Evolutionary conservation across 805 yeast species (phyloP), one percentile per base, ranked within the genome.

Genomic region (Ogataea wickerhamii): DNA sequence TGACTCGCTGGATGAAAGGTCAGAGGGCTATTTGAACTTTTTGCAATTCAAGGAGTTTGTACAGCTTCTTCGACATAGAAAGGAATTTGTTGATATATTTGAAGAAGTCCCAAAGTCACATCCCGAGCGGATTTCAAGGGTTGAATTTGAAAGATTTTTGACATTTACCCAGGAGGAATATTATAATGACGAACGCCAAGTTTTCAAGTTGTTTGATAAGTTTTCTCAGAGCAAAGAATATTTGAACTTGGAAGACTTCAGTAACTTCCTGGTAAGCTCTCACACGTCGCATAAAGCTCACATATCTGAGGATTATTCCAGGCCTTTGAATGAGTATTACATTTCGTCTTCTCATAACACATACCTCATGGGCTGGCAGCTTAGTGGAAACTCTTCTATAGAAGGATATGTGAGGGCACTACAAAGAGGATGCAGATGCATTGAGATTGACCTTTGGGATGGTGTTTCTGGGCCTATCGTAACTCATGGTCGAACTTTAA

Each of bases 391-490:
- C 3, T 82, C 96, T 0, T 87, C 97, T 0, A 78, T 87, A 2
- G 97, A 91, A 54, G 94, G 94, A 0, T 93, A 93, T 50, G 79
- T 87, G 13, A 75, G 83, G 35, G 93, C 87, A 0, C 64, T 93
- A 34, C 96, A 88, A 56, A 74, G 88, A 38, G 98, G 98, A 1
- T 93, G 98, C 52, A 70, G 96, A 31, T 89, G 96, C 45, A 70
- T 93, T n/a, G 99, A 93, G 55, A 78, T 93, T 28, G 99, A 93
- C 60, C 70, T 93, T 16, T 93, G 98, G 98, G 96, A 91, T 64
- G 85, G 63, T 4, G 61, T 56, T 11, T 60, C 63, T 10, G 89
- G 82, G 0, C 98, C 98, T 0, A 75, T 86, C 0, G 96, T 93
- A 0, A 82, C 84, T 20, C 99, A 93, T 60, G 98, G 98, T 0